phyloP scores from a whole-genome alignment of 805 yeast genomes.

The Saturnispora kantuleensis region DNA sequence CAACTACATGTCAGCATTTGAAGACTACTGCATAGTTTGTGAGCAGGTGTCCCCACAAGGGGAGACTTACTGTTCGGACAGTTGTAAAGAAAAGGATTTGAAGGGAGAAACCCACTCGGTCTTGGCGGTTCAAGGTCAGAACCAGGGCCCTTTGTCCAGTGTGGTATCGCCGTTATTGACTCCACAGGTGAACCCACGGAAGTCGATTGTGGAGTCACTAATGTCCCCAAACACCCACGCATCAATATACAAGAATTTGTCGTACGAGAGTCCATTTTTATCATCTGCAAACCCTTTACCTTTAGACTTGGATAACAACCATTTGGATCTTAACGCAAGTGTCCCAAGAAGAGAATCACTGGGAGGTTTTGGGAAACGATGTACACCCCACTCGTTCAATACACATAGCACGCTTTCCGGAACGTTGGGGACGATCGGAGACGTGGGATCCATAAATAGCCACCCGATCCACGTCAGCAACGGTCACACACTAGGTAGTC shows the following conservation, averaged over 20 bases:
- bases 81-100: slow-evolving; percentile 22
- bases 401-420: not conserved
- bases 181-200: slow-evolving; percentile 19
- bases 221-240: slow-evolving; percentile 18
- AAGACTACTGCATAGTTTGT: slow-evolving; percentile 30
- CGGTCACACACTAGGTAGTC: not conserved
- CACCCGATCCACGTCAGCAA: not conserved
- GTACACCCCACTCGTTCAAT: too few species aligned
- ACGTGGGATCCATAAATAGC: too few species aligned
- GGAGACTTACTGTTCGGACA: slow-evolving; percentile 27
- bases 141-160: slow-evolving; percentile 10
- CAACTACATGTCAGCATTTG: slow-evolving; percentile 30
- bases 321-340: slow-evolving; percentile 22
- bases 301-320: slow-evolving; percentile 23
- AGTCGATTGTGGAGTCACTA: slow-evolving; percentile 9
- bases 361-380: too few species aligned
- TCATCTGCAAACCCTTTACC: slow-evolving; percentile 11
- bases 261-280: slow-evolving; percentile 26
- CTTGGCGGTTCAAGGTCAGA: slow-evolving; percentile 16
- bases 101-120: slow-evolving; percentile 17
- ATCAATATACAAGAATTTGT: slow-evolving; percentile 15
- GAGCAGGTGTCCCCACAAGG: slow-evolving; percentile 25
- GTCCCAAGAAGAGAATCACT: not conserved
- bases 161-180: slow-evolving; percentile 25
- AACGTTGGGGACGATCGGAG: not conserved